Evolutionary conservation across 83 land plant genomes (phyloP).

Genomic region (Thuja plicata): DNA sequence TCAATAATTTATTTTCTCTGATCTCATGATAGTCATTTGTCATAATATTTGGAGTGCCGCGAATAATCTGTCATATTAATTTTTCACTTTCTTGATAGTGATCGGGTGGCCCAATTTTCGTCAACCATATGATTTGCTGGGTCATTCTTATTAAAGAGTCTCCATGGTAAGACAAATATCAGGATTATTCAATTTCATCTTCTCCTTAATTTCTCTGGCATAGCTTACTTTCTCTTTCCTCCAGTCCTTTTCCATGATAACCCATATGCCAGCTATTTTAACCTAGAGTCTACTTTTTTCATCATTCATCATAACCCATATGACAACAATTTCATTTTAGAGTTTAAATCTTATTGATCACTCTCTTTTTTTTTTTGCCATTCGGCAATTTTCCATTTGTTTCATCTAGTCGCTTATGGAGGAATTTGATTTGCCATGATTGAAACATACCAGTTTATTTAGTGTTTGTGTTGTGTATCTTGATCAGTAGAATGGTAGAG

Average conservation of each 20-base stretch:
- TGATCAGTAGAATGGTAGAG: too few species aligned
- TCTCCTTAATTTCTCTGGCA: neutral
- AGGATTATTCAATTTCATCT: neutral
- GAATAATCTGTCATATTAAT: neutral
- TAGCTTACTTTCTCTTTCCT: neutral
- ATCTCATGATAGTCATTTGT: neutral
- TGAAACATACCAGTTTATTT: too few species aligned
- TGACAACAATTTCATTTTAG: neutral
- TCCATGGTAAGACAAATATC: neutral
- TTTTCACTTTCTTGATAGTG: neutral
- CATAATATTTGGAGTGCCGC: neutral
- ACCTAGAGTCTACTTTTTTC: neutral
- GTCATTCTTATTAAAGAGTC: neutral
- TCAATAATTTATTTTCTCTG: neutral
- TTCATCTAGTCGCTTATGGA: too few species aligned
- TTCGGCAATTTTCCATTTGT: neutral
- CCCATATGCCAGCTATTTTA: neutral
- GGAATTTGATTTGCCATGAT: neutral
- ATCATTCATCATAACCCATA: neutral
- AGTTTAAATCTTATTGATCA: neutral
- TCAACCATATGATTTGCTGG: neutral
- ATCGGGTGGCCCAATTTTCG: neutral
- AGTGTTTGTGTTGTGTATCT: too few species aligned
- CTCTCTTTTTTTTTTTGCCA: neutral
- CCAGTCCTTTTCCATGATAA: neutral